Conservation (phyloP, 371 early-diverging fungal species). For the Dinochytrium kinnereticum region DNA sequence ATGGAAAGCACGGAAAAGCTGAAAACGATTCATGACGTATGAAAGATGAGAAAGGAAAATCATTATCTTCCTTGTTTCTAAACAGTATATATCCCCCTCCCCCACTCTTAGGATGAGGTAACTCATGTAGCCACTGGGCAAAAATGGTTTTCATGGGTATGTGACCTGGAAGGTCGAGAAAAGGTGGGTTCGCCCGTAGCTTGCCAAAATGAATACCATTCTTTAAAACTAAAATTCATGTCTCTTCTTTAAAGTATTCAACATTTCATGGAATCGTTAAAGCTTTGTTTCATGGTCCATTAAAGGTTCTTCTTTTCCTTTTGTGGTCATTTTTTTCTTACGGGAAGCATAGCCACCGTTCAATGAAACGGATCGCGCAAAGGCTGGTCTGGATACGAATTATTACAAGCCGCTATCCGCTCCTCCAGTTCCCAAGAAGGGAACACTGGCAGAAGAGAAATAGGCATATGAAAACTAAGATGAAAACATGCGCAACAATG, state of each 20-base stretch:
- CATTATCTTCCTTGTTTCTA: no score
- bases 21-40: conserved; percentile 48
- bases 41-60: no score
- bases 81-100: no score
- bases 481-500: no score
- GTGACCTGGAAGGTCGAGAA: conserved; percentile 31
- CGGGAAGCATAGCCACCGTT: conserved; percentile 59
- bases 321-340: conserved; percentile 28
- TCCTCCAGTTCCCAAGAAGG: background rate
- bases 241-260: conserved; percentile 20
- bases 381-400: conserved; percentile 44
- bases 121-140: conserved; percentile 61
- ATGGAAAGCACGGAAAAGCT: conserved; percentile 55
- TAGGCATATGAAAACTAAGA: no score
- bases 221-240: background rate
- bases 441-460: no score
- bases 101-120: conserved; percentile 53
- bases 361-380: conserved; percentile 48
- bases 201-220: background rate
- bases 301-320: conserved; percentile 34
- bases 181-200: no score
- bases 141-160: conserved; percentile 56
- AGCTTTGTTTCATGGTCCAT: conserved; percentile 31
- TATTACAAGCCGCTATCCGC: conserved; percentile 43
- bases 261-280: conserved; percentile 44